These are phyloP conservation scores for Macrotyloma uniflorum DNA, from an alignment of 306 rosid species.

Conservation along the genomic window DNA sequence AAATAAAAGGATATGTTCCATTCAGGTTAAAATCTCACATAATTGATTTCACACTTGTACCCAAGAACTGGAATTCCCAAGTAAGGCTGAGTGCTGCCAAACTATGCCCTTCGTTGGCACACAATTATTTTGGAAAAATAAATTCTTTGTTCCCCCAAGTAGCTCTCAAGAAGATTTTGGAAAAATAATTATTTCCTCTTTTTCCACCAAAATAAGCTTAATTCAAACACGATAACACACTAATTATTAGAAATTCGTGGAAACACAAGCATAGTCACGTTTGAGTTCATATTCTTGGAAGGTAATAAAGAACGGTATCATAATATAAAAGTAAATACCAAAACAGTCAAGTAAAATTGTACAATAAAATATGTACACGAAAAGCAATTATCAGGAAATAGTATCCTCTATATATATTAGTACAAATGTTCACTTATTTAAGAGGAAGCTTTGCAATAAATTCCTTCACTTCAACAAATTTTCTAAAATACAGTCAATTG, in stretches of 20 bases:
- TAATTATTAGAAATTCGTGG: too few relatives aligned
- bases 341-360: too few relatives aligned
- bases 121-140: not conserved
- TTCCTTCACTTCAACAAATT: not conserved
- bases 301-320: too few relatives aligned
- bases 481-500: not conserved
- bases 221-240: too few relatives aligned
- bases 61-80: not conserved
- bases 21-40: not conserved
- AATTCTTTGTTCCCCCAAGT: not conserved
- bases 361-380: too few relatives aligned
- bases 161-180: not conserved
- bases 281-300: too few relatives aligned
- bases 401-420: not conserved
- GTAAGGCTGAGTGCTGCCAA: not conserved
- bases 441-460: not conserved
- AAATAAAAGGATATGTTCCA: not conserved
- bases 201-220: too few relatives aligned
- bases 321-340: too few relatives aligned
- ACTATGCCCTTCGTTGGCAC: not conserved
- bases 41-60: not conserved
- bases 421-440: not conserved
- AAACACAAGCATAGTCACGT: too few relatives aligned
- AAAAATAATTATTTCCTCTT: too few relatives aligned
- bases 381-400: too few relatives aligned